Conservation (phyloP, 495 filamentous ascomycete genomes). For the Xylaria telfairii region DNA sequence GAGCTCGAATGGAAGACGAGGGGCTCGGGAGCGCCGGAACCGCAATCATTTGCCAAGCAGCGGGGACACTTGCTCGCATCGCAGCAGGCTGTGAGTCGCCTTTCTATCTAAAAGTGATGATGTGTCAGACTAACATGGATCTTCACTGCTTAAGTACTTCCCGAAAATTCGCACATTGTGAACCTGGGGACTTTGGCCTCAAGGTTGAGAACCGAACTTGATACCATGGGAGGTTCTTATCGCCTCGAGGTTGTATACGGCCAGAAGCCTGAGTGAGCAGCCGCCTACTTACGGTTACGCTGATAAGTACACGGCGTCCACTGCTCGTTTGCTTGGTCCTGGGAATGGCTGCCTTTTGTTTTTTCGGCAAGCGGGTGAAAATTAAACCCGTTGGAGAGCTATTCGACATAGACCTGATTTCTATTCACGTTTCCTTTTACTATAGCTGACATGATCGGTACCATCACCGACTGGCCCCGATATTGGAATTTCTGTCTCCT, state of each 20-base stretch:
- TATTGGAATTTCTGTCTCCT: neutral
- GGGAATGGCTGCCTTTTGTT: neutral
- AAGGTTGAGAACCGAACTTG: neutral
- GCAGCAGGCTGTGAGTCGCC: neutral
- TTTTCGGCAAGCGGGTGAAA: neutral
- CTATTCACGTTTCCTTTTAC: neutral
- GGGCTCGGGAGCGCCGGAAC: neutral
- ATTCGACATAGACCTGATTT: neutral
- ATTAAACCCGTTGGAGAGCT: neutral
- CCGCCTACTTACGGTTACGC: neutral
- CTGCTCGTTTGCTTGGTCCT: neutral
- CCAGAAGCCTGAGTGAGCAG: neutral
- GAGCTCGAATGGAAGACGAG: neutral
- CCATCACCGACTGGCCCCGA: neutral
- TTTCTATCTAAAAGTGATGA: neutral
- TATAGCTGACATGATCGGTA: neutral
- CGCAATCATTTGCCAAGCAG: neutral
- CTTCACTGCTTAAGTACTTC: neutral
- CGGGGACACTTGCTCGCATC: neutral
- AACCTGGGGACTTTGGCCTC: neutral
- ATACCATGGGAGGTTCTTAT: neutral
- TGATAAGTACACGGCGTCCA: neutral
- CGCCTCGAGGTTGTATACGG: neutral
- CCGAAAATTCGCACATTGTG: neutral
- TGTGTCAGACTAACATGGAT: neutral